phyloP scores from a whole-genome alignment of 768 basidiomycete species.

The Rhizopogon vulgaris region DNA sequence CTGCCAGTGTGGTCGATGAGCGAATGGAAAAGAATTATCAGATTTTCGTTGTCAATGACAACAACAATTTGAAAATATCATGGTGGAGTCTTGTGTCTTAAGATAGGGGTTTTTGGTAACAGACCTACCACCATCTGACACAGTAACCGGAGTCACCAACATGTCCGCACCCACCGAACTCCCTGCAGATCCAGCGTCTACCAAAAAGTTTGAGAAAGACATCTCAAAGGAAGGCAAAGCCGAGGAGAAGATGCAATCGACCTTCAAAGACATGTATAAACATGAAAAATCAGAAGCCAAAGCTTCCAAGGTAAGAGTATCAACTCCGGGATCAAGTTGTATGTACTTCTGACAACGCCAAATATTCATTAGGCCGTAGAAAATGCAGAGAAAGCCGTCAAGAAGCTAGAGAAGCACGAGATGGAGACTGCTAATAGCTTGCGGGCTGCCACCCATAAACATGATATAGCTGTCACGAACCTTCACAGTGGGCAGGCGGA shows the following conservation, averaged over 20 bases:
- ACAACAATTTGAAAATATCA: background rate
- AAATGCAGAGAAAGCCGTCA: conserved; percentile 41
- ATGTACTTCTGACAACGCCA: background rate
- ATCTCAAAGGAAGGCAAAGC: conserved; percentile 45
- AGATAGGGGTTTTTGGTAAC: background rate
- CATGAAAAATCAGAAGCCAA: conserved; percentile 50
- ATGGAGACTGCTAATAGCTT: conserved; percentile 43
- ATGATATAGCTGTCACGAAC: conserved; percentile 41
- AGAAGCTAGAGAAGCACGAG: conserved; percentile 47
- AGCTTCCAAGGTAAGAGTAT: conserved; percentile 39
- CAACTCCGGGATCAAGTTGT: background rate
- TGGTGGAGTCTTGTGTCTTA: background rate
- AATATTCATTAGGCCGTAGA: conserved; percentile 28
- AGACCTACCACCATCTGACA: too few relatives aligned
- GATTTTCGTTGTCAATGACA: background rate
- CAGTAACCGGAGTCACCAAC: background rate
- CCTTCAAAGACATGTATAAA: conserved; percentile 45
- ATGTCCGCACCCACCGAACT: conserved; percentile 17
- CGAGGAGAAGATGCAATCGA: conserved; percentile 47
- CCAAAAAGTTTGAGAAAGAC: conserved; percentile 39
- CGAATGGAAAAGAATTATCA: too few relatives aligned
- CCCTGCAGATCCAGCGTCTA: conserved; percentile 17
- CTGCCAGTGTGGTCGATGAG: too few relatives aligned
- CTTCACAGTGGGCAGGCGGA: conserved; percentile 38
- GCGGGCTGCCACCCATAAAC: conserved; percentile 46